Percentiles rank a stretch among this genome's conserved stretches.
Evolutionary conservation across 208 protist genomes (phyloP).

Genomic region (Trypanosoma scelopori): DNA sequence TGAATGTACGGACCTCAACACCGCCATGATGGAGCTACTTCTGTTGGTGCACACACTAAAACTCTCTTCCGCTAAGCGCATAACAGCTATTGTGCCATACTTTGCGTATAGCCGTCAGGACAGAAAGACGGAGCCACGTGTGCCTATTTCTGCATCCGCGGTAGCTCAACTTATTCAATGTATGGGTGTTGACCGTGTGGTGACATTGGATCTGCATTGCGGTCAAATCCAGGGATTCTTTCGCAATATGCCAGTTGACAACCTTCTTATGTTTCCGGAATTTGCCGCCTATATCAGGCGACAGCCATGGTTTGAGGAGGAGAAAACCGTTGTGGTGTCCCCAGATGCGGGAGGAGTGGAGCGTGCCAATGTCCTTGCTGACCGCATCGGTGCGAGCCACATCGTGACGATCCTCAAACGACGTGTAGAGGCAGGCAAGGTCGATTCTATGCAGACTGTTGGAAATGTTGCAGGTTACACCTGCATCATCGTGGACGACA

Average conservation of each 20-base stretch:
- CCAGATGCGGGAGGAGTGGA: conserved; percentile 97
- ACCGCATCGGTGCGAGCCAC: conserved; percentile 83
- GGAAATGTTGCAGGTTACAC: conserved; percentile 94
- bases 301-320: conserved; percentile 80
- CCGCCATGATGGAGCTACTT: conserved; percentile 90
- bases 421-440: conserved; percentile 90
- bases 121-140: conserved; percentile 93
- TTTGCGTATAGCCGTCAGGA: conserved; percentile 96
- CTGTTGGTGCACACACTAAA: conserved; percentile 89
- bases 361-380: conserved; percentile 89
- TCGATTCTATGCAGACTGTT: conserved; percentile 94
- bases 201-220: conserved; percentile 95
- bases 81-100: conserved; percentile 96
- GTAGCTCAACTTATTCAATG: conserved; percentile 94
- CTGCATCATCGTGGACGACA: conserved; percentile 97
- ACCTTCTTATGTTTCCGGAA: conserved; percentile 91
- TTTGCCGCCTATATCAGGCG: conserved; percentile 83
- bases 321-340: conserved; percentile 91
- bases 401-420: conserved; percentile 93
- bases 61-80: conserved; percentile 90
- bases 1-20: conserved; percentile 78
- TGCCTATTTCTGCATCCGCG: conserved; percentile 94
- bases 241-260: conserved; percentile 94
- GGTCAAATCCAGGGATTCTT: conserved; percentile 97
- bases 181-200: conserved; percentile 93